phyloP scores from a whole-genome alignment of 148 eudicot genomes.

The Camellia granthamiana region DNA sequence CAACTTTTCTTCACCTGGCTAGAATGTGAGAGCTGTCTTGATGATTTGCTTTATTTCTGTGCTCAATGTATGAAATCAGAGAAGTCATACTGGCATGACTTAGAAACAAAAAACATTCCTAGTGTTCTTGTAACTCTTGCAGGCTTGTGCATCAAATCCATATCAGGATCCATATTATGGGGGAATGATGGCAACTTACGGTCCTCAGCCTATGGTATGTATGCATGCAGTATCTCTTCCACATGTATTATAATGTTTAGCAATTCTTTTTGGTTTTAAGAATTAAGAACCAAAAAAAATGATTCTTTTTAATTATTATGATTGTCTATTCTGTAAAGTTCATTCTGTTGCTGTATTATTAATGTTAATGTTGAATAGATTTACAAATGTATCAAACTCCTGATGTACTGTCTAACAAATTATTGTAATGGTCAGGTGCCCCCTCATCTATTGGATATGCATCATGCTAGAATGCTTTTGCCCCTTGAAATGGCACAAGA shows the following conservation, averaged over 20 bases:
- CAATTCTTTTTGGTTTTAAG: not conserved
- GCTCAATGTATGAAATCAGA: not conserved
- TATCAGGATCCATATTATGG: conserved; percentile 76
- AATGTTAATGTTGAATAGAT: not conserved
- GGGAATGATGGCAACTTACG: conserved; percentile 81
- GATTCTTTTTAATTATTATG: not conserved
- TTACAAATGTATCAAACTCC: not conserved
- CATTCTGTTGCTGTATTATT: not conserved
- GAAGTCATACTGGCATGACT: not conserved
- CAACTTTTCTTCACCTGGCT: conserved; percentile 4
- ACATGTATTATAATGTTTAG: not conserved
- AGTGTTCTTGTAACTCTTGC: conserved; percentile 20
- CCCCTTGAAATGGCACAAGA: conserved; percentile 86
- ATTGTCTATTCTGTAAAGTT: not conserved
- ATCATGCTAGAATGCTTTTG: conserved; percentile 78
- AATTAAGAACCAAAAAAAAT: not conserved
- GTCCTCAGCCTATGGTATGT: conserved; percentile 75
- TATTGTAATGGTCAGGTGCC: conserved; percentile 46
- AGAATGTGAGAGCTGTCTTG: not conserved
- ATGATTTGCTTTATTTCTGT: conserved; percentile 12
- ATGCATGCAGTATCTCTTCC: conserved; percentile 3
- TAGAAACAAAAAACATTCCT: conserved; percentile 4
- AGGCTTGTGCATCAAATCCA: conserved; percentile 81
- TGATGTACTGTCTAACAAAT: not conserved
- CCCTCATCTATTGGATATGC: conserved; percentile 65